phyloP scores from a whole-genome alignment of 805 yeast genomes.

The Schizosaccharomyces osmophilus region DNA sequence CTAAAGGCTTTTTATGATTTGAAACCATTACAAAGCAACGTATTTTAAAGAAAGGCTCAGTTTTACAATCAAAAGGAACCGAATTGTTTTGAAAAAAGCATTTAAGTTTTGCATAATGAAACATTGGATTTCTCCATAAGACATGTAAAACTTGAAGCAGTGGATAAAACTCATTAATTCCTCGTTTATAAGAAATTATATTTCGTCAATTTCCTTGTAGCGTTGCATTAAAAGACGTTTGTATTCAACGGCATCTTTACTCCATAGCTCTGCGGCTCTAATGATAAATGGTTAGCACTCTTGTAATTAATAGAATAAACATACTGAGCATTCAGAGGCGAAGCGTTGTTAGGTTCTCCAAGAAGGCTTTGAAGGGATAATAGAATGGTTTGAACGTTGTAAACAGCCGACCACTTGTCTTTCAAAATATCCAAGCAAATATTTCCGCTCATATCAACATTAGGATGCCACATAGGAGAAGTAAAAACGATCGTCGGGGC shows the following conservation, averaged over 20 bases:
- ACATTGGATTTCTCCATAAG: neutral
- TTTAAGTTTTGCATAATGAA: neutral
- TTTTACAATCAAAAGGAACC: neutral
- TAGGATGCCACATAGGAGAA: slow-evolving; percentile 43
- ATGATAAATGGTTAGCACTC: slow-evolving; percentile 2
- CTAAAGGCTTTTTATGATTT: no score
- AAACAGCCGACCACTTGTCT: slow-evolving; percentile 41
- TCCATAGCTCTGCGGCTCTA: slow-evolving; percentile 30
- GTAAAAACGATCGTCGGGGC: slow-evolving; percentile 33
- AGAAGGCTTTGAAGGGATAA: slow-evolving; percentile 33
- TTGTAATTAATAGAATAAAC: neutral
- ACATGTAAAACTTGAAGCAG: neutral
- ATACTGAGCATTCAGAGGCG: slow-evolving; percentile 27
- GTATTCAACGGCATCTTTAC: slow-evolving; percentile 20
- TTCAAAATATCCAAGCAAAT: slow-evolving; percentile 40
- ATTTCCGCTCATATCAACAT: slow-evolving; percentile 38
- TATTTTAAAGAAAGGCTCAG: neutral
- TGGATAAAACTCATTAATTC: neutral
- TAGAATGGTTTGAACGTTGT: slow-evolving; percentile 35
- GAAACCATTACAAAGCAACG: no score
- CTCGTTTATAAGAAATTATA: neutral
- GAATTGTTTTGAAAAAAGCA: neutral
- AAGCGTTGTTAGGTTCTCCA: slow-evolving; percentile 36
- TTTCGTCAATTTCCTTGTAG: slow-evolving; percentile 16
- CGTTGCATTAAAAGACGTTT: slow-evolving; percentile 17